phyloP scores from a whole-genome alignment of 2,329 filamentous ascomycete genomes.

The Aschersonia sp. region DNA sequence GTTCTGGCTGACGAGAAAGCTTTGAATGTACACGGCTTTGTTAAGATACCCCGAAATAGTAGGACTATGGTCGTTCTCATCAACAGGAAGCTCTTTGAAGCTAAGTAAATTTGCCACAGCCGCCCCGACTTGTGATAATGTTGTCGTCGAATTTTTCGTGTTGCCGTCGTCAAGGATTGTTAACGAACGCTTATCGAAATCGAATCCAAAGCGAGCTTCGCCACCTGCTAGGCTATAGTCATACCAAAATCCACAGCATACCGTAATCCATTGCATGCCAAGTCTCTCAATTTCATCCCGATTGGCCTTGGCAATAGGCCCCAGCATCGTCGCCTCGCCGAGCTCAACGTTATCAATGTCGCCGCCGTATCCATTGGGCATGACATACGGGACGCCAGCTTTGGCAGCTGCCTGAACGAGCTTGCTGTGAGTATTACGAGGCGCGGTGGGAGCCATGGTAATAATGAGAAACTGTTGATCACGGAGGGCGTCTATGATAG shows the following conservation, averaged over 20 bases:
- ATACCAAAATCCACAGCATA: slow-evolving; percentile 41
- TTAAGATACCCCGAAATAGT: slow-evolving; percentile 27
- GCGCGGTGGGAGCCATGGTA: slow-evolving; percentile 25
- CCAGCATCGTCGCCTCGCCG: slow-evolving; percentile 17
- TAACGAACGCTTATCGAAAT: slow-evolving; percentile 25
- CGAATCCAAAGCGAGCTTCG: slow-evolving; percentile 29
- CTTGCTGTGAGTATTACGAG: slow-evolving; percentile 25
- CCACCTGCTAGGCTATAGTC: slow-evolving; percentile 30
- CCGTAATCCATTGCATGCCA: slow-evolving; percentile 27
- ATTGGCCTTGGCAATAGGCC: slow-evolving; percentile 19
- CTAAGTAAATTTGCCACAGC: slow-evolving; percentile 35
- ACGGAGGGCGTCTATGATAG: slow-evolving; percentile 32
- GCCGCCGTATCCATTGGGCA: slow-evolving; percentile 31
- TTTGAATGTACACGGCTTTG: slow-evolving; percentile 33
- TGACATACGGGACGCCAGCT: slow-evolving; percentile 33
- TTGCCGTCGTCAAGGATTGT: slow-evolving; percentile 39
- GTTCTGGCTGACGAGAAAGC: slow-evolving; percentile 43
- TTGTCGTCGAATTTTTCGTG: slow-evolving; percentile 23
- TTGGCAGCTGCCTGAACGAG: slow-evolving; percentile 33
- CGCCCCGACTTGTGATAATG: slow-evolving; percentile 38
- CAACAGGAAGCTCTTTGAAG: slow-evolving; percentile 30
- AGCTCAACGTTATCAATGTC: slow-evolving; percentile 33
- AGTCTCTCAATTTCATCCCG: slow-evolving; percentile 16
- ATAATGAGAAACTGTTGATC: slow-evolving; percentile 44
- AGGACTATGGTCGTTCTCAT: slow-evolving; percentile 13